phyloP scores from a whole-genome alignment of 208 protist genomes.

The Tritrichomonas musculus region DNA sequence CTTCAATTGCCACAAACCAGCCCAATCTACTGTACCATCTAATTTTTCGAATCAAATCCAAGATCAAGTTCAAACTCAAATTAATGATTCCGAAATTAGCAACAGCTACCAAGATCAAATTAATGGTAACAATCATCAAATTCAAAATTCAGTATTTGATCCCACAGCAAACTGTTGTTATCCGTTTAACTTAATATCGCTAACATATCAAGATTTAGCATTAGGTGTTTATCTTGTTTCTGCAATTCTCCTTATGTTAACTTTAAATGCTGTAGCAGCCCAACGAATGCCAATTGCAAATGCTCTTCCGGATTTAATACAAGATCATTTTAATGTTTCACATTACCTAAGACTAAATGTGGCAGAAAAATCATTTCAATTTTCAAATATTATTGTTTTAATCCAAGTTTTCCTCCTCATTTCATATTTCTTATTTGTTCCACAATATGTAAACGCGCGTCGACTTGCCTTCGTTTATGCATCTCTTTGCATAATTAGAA shows the following conservation, averaged over 20 bases:
- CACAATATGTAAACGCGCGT: not conserved
- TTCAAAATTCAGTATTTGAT: too few relatives aligned
- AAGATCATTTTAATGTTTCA: not conserved
- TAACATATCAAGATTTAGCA: not conserved
- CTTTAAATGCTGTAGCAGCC: not conserved
- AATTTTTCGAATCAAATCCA: too few relatives aligned
- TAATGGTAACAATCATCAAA: too few relatives aligned
- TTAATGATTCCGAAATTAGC: too few relatives aligned
- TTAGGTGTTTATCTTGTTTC: not conserved
- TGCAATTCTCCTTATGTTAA: not conserved
- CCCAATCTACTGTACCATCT: too few relatives aligned
- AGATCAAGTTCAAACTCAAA: too few relatives aligned
- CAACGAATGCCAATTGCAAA: not conserved
- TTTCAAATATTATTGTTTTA: not conserved
- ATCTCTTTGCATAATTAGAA: not conserved
- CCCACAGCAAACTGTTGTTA: too few relatives aligned
- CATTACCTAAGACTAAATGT: not conserved
- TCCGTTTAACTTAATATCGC: too few relatives aligned
- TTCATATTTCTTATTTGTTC: not conserved
- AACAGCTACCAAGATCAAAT: too few relatives aligned
- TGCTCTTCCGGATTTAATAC: not conserved
- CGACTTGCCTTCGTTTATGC: not conserved
- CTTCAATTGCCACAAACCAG: too few relatives aligned
- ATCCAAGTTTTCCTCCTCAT: not conserved
- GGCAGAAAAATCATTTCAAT: not conserved